These are phyloP conservation scores for Austroboletus niveus DNA, from an alignment of 1,284 basidiomycete species.

Conservation along the genomic window DNA sequence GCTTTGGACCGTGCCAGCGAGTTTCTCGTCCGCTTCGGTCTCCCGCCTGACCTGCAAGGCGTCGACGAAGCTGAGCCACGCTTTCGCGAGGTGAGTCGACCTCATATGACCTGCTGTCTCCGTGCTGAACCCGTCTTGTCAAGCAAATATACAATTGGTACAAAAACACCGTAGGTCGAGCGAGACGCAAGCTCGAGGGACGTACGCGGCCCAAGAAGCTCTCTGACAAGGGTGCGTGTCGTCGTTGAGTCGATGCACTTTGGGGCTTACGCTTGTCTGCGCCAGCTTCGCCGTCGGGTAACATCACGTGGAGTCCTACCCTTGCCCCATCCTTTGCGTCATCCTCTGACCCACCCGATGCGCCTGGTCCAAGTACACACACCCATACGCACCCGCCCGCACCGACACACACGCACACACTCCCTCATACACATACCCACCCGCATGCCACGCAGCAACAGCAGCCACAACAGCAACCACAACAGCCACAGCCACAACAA, in stretches of 20 bases:
- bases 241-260: not conserved
- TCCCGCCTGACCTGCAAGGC: conserved; percentile 49
- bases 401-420: conserved; percentile 11
- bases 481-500: conserved; percentile 1
- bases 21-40: conserved; percentile 53
- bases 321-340: conserved; percentile 28
- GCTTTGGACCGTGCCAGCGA: conserved; percentile 57
- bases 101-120: not conserved
- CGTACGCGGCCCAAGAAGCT: conserved; percentile 46
- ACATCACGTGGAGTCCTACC: conserved; percentile 32
- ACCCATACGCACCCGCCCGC: conserved; percentile 4
- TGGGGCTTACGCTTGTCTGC: not conserved
- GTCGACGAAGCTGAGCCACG: conserved; percentile 53
- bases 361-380: conserved; percentile 8
- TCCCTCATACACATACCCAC: not conserved
- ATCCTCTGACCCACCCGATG: conserved; percentile 10
- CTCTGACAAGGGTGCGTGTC: conserved; percentile 43
- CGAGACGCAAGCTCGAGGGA: conserved; percentile 52
- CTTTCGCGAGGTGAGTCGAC: conserved; percentile 49
- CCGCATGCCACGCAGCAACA: conserved; percentile 34
- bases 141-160: conserved; percentile 71
- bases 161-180: conserved; percentile 61
- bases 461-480: conserved; percentile 22
- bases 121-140: not conserved
- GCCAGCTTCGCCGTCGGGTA: conserved; percentile 13